These are phyloP conservation scores for Populus pruinosa DNA, from an alignment of 345 rosid genomes.

Conservation along the genomic window DNA sequence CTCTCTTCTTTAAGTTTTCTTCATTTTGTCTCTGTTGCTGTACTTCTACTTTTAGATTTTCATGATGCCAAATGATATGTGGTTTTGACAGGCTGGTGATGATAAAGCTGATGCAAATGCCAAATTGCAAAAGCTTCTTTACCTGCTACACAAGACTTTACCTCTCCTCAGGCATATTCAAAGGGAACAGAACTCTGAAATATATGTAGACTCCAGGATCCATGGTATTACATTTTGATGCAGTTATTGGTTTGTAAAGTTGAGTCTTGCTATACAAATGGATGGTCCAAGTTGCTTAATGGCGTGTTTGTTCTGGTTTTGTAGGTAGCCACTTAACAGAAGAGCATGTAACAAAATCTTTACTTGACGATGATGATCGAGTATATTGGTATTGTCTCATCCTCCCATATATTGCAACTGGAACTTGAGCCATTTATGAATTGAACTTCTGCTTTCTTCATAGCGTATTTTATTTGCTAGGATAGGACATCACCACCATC, in stretches of 20 bases:
- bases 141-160: conserved; percentile 38
- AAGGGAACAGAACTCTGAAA: conserved; percentile 43
- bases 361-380: conserved; percentile 45
- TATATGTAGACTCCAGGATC: conserved; percentile 34
- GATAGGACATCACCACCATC: not conserved
- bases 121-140: conserved; percentile 39
- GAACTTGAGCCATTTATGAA: not conserved
- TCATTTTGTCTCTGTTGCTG: not conserved
- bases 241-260: not conserved
- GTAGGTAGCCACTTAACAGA: conserved; percentile 40
- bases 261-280: not conserved
- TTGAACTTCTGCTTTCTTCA: not conserved
- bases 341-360: conserved; percentile 23
- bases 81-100: conserved; percentile 29
- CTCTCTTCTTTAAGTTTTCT: not conserved
- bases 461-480: not conserved
- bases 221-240: conserved; percentile 28
- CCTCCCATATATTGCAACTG: conserved; percentile 13
- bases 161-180: conserved; percentile 47
- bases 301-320: conserved; percentile 7
- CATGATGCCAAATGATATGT: conserved; percentile 13
- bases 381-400: conserved; percentile 44
- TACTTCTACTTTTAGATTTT: not conserved
- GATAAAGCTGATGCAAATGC: conserved; percentile 24
- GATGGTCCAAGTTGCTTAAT: conserved; percentile 10